These are phyloP conservation scores for Scalesia atractyloides DNA, from an alignment of 129 eudicot genomes.

Conservation along the genomic window DNA sequence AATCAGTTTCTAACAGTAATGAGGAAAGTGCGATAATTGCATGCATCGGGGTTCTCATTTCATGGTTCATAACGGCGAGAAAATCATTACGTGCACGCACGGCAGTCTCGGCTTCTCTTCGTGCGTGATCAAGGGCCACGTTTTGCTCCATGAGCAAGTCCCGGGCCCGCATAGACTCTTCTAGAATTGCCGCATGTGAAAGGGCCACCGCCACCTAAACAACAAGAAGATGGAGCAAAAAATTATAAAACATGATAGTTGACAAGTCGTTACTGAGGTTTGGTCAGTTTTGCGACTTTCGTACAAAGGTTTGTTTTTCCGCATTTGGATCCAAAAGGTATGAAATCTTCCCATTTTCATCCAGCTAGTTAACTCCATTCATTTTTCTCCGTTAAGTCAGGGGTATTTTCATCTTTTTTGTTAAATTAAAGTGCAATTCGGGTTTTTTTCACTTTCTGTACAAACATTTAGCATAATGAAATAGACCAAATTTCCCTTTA, in stretches of 20 bases:
- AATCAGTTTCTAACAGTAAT: slow-evolving; percentile 74
- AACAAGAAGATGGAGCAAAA: neutral
- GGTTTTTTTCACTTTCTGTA: no score
- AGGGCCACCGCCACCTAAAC: slow-evolving; percentile 93
- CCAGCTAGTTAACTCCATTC: no score
- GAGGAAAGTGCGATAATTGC: slow-evolving; percentile 91
- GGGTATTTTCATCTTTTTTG: no score
- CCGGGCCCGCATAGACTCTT: slow-evolving; percentile 96
- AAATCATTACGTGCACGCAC: slow-evolving; percentile 96
- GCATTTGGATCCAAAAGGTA: no score
- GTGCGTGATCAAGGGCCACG: slow-evolving; percentile 93
- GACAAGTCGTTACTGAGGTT: neutral
- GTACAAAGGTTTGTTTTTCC: no score
- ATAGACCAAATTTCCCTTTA: no score
- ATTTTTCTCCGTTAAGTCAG: no score
- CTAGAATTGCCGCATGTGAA: slow-evolving; percentile 97
- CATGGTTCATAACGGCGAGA: slow-evolving; percentile 99
- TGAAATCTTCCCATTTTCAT: no score
- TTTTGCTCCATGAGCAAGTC: slow-evolving; percentile 93
- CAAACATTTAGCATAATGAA: no score
- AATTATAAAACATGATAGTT: neutral
- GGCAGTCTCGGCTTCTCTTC: slow-evolving; percentile 96
- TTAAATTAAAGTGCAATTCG: no score
- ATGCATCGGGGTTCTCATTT: slow-evolving; percentile 98
- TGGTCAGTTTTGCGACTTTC: no score